phyloP scores from a whole-genome alignment of 306 rosid species.

The Medicago lupulina region DNA sequence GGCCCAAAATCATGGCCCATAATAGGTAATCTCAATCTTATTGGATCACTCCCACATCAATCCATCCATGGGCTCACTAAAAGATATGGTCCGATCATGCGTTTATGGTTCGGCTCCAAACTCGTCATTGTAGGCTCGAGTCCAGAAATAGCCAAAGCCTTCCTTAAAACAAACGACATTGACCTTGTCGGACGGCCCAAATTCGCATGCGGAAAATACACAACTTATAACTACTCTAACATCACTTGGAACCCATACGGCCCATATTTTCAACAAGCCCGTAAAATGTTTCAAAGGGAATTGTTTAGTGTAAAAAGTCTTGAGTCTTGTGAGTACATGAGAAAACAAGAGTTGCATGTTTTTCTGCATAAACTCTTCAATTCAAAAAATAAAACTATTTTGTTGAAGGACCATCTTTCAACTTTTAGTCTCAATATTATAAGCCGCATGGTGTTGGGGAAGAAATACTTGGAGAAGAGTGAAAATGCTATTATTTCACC shows the following conservation, averaged over 20 bases:
- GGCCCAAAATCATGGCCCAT: conserved; percentile 94
- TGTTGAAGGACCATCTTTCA: conserved; percentile 58
- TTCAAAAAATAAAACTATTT: conserved; percentile 19
- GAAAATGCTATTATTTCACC: conserved; percentile 58
- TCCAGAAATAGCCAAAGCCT: conserved; percentile 56
- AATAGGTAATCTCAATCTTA: conserved; percentile 80
- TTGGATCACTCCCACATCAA: conserved; percentile 73
- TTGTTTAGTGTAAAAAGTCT: conserved; percentile 68
- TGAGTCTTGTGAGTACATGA: conserved; percentile 70
- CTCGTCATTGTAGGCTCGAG: conserved; percentile 71
- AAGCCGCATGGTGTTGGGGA: conserved; percentile 87
- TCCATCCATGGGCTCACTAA: conserved; percentile 62
- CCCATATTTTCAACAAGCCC: conserved; percentile 85
- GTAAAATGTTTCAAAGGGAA: conserved; percentile 68
- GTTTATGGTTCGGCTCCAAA: conserved; percentile 63
- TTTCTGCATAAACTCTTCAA: conserved; percentile 42
- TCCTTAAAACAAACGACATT: conserved; percentile 81
- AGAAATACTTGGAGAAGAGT: conserved; percentile 59
- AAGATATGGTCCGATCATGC: conserved; percentile 76
- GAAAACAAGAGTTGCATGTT: conserved; percentile 56
- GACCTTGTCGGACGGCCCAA: conserved; percentile 63
- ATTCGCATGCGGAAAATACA: conserved; percentile 69
- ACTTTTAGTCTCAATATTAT: conserved; percentile 75
- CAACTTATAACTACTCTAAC: conserved; percentile 79
- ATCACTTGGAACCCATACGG: conserved; percentile 88